These are phyloP conservation scores for Vitis hybrid DNA, from an alignment of 177 flowering plant species.

Conservation along the genomic window DNA sequence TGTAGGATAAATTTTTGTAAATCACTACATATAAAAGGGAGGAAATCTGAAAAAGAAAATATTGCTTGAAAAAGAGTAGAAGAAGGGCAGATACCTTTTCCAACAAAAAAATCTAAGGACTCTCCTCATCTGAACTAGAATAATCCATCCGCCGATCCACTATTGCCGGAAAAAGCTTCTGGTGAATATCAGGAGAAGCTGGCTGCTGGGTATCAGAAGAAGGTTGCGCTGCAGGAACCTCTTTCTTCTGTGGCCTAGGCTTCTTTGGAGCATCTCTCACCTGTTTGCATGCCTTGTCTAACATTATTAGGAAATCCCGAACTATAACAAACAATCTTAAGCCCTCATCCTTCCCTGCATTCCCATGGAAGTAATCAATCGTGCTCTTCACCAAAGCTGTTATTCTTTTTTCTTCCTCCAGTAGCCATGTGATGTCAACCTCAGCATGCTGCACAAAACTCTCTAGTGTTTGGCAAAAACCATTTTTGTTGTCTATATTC, in stretches of 20 bases:
- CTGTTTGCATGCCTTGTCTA: slow-evolving; percentile 81
- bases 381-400: slow-evolving; percentile 75
- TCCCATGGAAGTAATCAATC: slow-evolving; percentile 93
- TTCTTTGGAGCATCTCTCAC: slow-evolving; percentile 44
- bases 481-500: slow-evolving; percentile 42
- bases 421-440: slow-evolving; percentile 49
- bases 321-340: slow-evolving; percentile 75
- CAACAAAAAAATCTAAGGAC: slow-evolving; percentile 8
- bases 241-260: slow-evolving; percentile 38
- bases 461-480: slow-evolving; percentile 51
- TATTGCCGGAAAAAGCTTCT: slow-evolving; percentile 58
- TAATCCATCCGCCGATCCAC: slow-evolving; percentile 34
- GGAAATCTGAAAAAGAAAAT: background rate
- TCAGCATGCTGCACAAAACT: slow-evolving; percentile 73
- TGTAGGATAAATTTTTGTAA: background rate
- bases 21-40: background rate
- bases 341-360: slow-evolving; percentile 85
- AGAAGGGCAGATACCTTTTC: slow-evolving; percentile 12
- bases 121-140: slow-evolving; percentile 61
- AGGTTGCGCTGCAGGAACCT: slow-evolving; percentile 24
- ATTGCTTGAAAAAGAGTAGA: background rate
- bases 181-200: slow-evolving; percentile 34
- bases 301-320: slow-evolving; percentile 76
- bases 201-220: slow-evolving; percentile 34
- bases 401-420: slow-evolving; percentile 84